Percentiles rank a stretch among this genome's conserved stretches.
These are phyloP conservation scores for Pichia sp. DNA, from an alignment of 1,139 yeast species.

Conservation along the genomic window DNA sequence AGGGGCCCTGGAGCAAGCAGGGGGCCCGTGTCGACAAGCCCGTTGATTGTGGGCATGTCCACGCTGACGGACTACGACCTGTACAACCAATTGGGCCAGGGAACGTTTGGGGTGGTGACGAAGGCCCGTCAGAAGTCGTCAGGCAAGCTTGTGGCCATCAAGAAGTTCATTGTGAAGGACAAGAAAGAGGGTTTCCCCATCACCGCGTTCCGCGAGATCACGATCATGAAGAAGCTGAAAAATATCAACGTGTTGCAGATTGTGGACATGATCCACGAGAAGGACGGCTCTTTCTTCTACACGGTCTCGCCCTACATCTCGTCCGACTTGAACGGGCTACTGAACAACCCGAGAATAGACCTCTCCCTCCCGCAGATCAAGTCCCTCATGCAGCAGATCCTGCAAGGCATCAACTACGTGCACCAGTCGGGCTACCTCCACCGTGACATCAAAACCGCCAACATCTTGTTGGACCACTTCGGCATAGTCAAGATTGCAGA, in stretches of 20 bases:
- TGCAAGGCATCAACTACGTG: constrained; percentile 75
- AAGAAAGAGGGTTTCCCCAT: constrained; percentile 93
- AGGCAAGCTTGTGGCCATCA: constrained; percentile 70
- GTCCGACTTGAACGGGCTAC: constrained; percentile 86
- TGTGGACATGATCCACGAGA: constrained; percentile 76
- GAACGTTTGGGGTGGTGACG: constrained; percentile 65
- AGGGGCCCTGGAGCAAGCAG: too few relatives aligned
- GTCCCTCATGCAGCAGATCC: constrained; percentile 74
- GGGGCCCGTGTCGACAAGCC: not conserved
- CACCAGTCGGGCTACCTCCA: constrained; percentile 73
- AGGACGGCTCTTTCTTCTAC: constrained; percentile 60
- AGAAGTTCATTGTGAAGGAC: constrained; percentile 75
- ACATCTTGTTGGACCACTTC: constrained; percentile 68
- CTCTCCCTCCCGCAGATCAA: constrained; percentile 69
- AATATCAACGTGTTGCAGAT: constrained; percentile 73
- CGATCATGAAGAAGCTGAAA: constrained; percentile 66
- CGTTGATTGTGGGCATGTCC: constrained; percentile 6
- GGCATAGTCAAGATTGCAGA: constrained; percentile 88
- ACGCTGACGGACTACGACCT: constrained; percentile 13
- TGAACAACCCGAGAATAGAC: constrained; percentile 73
- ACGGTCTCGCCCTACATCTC: constrained; percentile 94
- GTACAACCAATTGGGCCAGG: constrained; percentile 61
- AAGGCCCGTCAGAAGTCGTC: constrained; percentile 56
- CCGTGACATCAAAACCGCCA: constrained; percentile 93
- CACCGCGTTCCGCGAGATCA: constrained; percentile 90